Evolutionary conservation across 192 early-diverging fungal species (phyloP).

Genomic region (Podochytrium sp.): DNA sequence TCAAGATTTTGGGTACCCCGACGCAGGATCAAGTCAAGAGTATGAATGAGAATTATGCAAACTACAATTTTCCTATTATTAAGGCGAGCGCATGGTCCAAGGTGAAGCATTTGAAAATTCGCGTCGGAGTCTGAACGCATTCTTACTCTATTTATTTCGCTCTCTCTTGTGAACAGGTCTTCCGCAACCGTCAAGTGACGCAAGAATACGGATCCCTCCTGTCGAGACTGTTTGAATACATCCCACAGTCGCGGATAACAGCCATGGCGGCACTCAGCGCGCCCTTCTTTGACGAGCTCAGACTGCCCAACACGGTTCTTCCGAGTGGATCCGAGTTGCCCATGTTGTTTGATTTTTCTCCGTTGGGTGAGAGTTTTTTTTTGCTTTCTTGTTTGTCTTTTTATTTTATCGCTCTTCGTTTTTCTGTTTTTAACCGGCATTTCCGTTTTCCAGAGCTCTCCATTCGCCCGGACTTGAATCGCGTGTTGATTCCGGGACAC

Average conservation of each 20-base stretch:
- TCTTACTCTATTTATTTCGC: neutral
- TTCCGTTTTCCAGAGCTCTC: slow-evolving; percentile 71
- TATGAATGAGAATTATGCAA: slow-evolving; percentile 98
- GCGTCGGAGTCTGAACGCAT: neutral
- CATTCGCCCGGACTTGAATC: slow-evolving; percentile 80
- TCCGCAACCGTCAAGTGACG: slow-evolving; percentile 76
- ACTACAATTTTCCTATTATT: slow-evolving; percentile 98
- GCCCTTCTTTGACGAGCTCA: slow-evolving; percentile 97
- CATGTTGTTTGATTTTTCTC: slow-evolving; percentile 88
- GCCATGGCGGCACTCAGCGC: slow-evolving; percentile 92
- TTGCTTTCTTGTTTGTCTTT: neutral
- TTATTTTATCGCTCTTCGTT: neutral
- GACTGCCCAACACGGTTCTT: slow-evolving; percentile 80
- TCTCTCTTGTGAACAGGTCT: slow-evolving; percentile 59
- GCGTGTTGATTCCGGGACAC: slow-evolving; percentile 82
- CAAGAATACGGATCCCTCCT: slow-evolving; percentile 90
- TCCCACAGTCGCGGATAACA: slow-evolving; percentile 77
- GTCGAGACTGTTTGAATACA: slow-evolving; percentile 87
- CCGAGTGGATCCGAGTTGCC: slow-evolving; percentile 85
- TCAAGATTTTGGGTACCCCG: slow-evolving; percentile 97
- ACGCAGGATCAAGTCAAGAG: slow-evolving; percentile 92
- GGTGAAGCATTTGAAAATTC: slow-evolving; percentile 40
- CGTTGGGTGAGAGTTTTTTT: slow-evolving; percentile 55
- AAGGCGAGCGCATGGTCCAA: slow-evolving; percentile 89
- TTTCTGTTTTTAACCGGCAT: neutral